phyloP scores from a whole-genome alignment of 1,284 basidiomycete genomes.

The Leccinum angustisporum region DNA sequence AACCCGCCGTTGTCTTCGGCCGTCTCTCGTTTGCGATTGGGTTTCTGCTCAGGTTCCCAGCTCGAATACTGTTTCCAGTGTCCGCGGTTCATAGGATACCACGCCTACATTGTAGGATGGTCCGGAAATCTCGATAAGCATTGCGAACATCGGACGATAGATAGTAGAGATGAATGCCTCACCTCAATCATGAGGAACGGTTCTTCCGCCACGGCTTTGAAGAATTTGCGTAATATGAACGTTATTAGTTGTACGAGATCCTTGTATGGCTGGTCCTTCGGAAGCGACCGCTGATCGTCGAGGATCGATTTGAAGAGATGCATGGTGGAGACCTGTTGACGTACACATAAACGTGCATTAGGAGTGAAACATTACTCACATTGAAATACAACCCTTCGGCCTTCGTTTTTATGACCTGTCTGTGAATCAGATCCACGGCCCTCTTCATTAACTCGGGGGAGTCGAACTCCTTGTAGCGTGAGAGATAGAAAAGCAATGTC shows the following conservation, averaged over 20 bases:
- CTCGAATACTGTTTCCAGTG: conserved; percentile 85
- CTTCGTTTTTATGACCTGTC: conserved; percentile 85
- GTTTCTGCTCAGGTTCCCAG: conserved; percentile 69
- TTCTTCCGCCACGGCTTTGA: conserved; percentile 82
- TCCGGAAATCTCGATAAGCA: conserved; percentile 15
- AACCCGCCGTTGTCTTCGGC: conserved; percentile 46
- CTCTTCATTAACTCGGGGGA: conserved; percentile 82
- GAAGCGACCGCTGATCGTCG: conserved; percentile 72
- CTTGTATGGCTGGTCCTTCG: conserved; percentile 75
- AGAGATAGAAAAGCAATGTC: conserved; percentile 79
- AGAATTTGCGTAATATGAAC: conserved; percentile 86
- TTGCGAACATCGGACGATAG: conserved; percentile 16
- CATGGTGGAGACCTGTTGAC: conserved; percentile 76
- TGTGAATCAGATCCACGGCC: conserved; percentile 82
- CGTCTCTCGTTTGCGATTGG: conserved; percentile 40
- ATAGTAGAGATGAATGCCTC: conserved; percentile 33
- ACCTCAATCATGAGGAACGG: conserved; percentile 84
- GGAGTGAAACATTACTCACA: conserved; percentile 42
- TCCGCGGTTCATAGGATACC: conserved; percentile 86
- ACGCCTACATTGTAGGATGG: conserved; percentile 51
- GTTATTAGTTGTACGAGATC: conserved; percentile 83
- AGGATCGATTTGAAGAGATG: conserved; percentile 83
- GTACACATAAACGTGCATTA: conserved; percentile 17
- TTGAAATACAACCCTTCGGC: conserved; percentile 93
- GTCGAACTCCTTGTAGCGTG: conserved; percentile 78